Conservation (phyloP, 192 early-diverging fungal species). For the Rhizophlyctis rosea region DNA sequence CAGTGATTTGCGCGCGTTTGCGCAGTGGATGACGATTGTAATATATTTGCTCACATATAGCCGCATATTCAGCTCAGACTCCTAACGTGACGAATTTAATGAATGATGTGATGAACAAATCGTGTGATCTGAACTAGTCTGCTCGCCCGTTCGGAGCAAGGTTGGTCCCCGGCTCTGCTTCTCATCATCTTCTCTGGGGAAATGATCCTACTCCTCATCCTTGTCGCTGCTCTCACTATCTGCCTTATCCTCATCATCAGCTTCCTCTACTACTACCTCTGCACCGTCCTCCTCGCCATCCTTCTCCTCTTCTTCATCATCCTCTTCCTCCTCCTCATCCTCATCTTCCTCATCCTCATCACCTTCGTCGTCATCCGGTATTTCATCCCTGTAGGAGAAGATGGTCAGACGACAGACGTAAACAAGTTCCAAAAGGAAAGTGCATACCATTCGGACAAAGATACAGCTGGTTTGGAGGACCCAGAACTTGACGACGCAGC, state of each 20-base stretch:
- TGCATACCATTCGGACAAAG: slow-evolving; percentile 2
- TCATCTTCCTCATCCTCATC: slow-evolving; percentile 22
- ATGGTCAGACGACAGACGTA: not conserved
- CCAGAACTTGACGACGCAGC: slow-evolving; percentile 3
- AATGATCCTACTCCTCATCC: too few relatives aligned
- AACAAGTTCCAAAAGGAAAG: not conserved
- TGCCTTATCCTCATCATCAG: not conserved
- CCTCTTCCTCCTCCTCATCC: slow-evolving; percentile 10
- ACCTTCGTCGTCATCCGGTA: slow-evolving; percentile 4
- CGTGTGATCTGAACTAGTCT: too few relatives aligned
- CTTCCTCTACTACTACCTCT: not conserved
- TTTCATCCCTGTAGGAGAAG: slow-evolving; percentile 6
- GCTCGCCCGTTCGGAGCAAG: too few relatives aligned
- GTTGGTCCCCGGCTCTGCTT: too few relatives aligned
- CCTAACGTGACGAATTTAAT: too few relatives aligned
- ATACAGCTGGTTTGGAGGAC: not conserved
- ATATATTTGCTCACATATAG: too few relatives aligned
- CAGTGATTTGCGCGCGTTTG: too few relatives aligned
- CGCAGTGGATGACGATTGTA: too few relatives aligned
- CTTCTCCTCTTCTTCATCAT: not conserved
- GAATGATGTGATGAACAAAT: too few relatives aligned
- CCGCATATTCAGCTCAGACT: too few relatives aligned
- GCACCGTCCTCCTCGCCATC: not conserved
- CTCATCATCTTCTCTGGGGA: too few relatives aligned
- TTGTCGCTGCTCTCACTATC: too few relatives aligned